Base-by-base conservation (phyloP, 2,329 filamentous ascomycete species). In the Alternaria triticimaculans region DNA sequence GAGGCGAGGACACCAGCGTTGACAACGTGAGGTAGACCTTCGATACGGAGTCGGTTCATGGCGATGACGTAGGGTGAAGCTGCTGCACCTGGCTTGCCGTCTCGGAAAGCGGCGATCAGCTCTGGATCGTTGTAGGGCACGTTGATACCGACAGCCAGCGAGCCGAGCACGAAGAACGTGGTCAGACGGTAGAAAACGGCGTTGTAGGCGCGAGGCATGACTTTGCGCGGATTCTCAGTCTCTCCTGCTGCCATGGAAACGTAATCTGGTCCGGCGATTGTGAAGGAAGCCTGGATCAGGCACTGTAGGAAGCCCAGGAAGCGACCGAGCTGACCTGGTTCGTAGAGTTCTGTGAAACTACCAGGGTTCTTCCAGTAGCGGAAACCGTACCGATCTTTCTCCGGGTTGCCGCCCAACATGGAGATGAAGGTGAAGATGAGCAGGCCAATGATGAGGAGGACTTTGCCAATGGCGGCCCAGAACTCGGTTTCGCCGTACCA, bases 401-500 rank as follows among this genome's bases (percentile, higher is more conserved):
- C 77, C 0, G 93, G 93, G 69, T 95, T 96, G 3, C 91, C 93
- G 8, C 93, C 93, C 1, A 96, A 82, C 90, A 96, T 95, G 67
- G 89, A 88, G 67, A 96, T 85, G 73, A 97, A 93, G 3, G 93
- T 95, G 81, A 84, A 84, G 64, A 80, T 74, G 69, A 84, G 80
- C 15, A 84, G 75, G 30, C 79, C 78, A 60, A 84, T 78, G 68
- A 85, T 84, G 59, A 84, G 76, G 21, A 84, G 69, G 18, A 84
- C 81, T 69, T 85, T 84, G 60, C 81, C 81, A 11, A 94, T 66
- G 88, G 92, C 89, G 20, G 90, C 87, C 82, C 87, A 87, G 73
- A 96, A 96, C 76, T 96, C 92, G 0, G 89, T 78, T 63, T 84
- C 82, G 25, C 83, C 83, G 57, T 83, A 85, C 65, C 79, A 82